Base-by-base conservation (phyloP, 2,329 filamentous ascomycete genomes). In the Xylaria sp. region DNA sequence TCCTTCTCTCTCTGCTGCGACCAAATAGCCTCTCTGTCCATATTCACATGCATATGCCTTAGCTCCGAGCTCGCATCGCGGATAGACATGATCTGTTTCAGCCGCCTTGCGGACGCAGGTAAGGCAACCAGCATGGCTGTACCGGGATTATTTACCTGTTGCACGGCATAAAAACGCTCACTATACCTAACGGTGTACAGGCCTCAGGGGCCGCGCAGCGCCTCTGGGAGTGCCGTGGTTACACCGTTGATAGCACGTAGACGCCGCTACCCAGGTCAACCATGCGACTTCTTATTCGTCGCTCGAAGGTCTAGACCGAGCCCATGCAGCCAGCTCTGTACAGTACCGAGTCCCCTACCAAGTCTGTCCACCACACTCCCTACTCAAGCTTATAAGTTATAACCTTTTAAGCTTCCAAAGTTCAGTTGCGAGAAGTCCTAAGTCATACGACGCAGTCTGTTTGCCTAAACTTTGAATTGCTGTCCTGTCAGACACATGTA, bases 231-330 rank as follows among this genome's bases (percentile, higher is more conserved):
- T 52, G 65, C 57, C 46, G 46, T 64, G 68, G 59, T 70, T 61
- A 65, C 59, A 69, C 63, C 50, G 39, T 37, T 31, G 51, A 56
- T 60, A 51, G 56, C 55, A 44, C 31, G 41, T 51, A 57, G 46
- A 62, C 54, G 48, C 52, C 23, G 46, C 63, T 57, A 50, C 46
- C 63, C 63, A 66, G 54, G 54, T 46, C 58, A 52, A 63, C 61
- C 63, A 63, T 48, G 59, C 55, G 60, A 50, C 34, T 48, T 55
- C 28, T 54, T 13, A 63, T 58, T 65, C 57, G 55, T 41, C 34
- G 52, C 56, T 63, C 52, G 56, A 63, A 63, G 65, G 69, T 68
- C 69, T 70, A 70, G 69, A 70, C 69, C 65, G 57, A 56, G 55
- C 51, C 68, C 18, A 62, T 69, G 67, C 67, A 64, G 63, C 63